Percentiles rank a stretch among this genome's conserved stretches.
phyloP scores from a whole-genome alignment of 176 grass and related monocot species.

The Carex pumila region DNA sequence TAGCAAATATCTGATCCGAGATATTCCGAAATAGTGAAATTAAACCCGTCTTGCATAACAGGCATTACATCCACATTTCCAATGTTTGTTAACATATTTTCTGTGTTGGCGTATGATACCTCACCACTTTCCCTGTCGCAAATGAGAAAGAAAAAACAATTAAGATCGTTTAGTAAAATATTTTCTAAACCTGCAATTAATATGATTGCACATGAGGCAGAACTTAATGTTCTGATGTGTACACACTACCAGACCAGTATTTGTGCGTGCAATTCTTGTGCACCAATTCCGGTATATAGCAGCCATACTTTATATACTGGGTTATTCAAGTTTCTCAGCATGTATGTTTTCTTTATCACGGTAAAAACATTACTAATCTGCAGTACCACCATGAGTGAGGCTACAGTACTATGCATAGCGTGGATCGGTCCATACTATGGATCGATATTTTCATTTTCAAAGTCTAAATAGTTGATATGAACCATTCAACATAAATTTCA shows the following conservation, averaged over 20 bases:
- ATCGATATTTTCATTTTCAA: too few species aligned
- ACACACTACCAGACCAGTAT: not conserved
- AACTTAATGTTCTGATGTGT: not conserved
- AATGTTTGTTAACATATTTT: slow-evolving; percentile 45
- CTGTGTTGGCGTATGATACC: slow-evolving; percentile 51
- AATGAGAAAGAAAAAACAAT: not conserved
- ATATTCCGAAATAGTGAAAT: slow-evolving; percentile 75
- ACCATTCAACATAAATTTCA: too few species aligned
- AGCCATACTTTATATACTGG: slow-evolving; percentile 1
- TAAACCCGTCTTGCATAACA: slow-evolving; percentile 66
- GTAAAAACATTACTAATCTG: not conserved
- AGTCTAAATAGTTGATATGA: too few species aligned
- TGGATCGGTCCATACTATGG: too few species aligned
- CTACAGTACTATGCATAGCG: too few species aligned
- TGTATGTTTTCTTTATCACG: not conserved
- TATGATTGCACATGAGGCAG: not conserved
- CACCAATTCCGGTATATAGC: not conserved
- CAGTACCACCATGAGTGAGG: not conserved
- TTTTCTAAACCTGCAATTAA: not conserved
- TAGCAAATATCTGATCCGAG: slow-evolving; percentile 77
- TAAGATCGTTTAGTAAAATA: not conserved
- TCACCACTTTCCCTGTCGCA: slow-evolving; percentile 13
- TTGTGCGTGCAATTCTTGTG: not conserved
- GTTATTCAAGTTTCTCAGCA: not conserved
- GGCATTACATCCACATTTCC: slow-evolving; percentile 50